A percentile compares a stretch with the other conserved stretches of the same genome.
Conservation (phyloP, 352 stramenopile genomes). For the Pythium sukuiense region DNA sequence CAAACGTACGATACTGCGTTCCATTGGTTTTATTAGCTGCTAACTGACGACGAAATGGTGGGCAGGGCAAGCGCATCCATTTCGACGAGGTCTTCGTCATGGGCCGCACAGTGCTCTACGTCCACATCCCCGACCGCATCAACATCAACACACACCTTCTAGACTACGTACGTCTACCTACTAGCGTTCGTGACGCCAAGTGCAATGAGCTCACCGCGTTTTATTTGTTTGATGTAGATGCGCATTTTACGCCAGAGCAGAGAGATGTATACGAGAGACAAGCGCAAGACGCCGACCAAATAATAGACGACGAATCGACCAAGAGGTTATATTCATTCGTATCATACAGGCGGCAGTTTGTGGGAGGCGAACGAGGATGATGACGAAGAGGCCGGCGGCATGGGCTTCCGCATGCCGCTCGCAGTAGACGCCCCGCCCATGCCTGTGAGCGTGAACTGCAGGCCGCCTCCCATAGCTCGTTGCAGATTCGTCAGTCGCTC, state of each 20-base stretch:
- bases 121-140: slow-evolving; percentile 86
- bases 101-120: slow-evolving; percentile 82
- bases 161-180: slow-evolving; percentile 59
- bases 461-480: slow-evolving; percentile 54
- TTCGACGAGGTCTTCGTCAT: slow-evolving; percentile 90
- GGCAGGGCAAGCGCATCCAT: slow-evolving; percentile 49
- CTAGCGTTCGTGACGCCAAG: not conserved
- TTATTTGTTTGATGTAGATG: slow-evolving; percentile 33
- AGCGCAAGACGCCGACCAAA: slow-evolving; percentile 40
- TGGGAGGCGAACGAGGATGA: slow-evolving; percentile 31
- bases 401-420: slow-evolving; percentile 28
- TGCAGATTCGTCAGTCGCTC: slow-evolving; percentile 61
- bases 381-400: slow-evolving; percentile 26
- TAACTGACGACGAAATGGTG: not conserved
- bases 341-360: slow-evolving; percentile 74
- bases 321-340: slow-evolving; percentile 12
- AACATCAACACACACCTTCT: slow-evolving; percentile 78
- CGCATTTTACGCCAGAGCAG: slow-evolving; percentile 78
- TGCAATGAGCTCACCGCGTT: not conserved
- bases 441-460: slow-evolving; percentile 50
- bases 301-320: not conserved
- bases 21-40: not conserved
- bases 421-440: slow-evolving; percentile 13
- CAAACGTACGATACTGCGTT: slow-evolving; percentile 39
- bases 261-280: slow-evolving; percentile 81